Evolutionary conservation across 148 eudicot genomes (phyloP).

Genomic region (Chenopodium formosanum): DNA sequence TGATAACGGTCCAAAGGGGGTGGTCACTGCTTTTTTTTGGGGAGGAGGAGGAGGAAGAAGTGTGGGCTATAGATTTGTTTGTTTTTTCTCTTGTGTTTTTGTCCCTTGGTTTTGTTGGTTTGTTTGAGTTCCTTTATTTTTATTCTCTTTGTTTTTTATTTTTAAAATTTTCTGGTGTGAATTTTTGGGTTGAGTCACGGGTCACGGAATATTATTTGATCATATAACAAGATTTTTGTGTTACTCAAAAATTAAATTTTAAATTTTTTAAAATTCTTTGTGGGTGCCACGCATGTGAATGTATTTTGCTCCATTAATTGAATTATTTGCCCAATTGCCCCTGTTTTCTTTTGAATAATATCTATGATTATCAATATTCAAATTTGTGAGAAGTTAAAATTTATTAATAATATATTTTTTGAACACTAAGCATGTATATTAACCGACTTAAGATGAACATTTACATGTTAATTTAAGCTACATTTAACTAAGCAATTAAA

Average conservation of each 20-base stretch:
- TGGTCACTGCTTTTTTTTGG: slow-evolving; percentile 21
- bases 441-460: too few species aligned
- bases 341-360: neutral
- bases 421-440: too few species aligned
- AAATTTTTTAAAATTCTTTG: neutral
- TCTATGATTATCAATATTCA: neutral
- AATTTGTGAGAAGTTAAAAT: too few species aligned
- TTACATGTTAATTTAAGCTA: too few species aligned
- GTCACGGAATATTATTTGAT: slow-evolving; percentile 26
- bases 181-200: slow-evolving; percentile 34
- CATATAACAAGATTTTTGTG: slow-evolving; percentile 24
- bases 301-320: slow-evolving; percentile 3
- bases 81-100: slow-evolving; percentile 34
- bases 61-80: slow-evolving; percentile 33
- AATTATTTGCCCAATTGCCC: neutral
- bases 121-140: slow-evolving; percentile 34
- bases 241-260: neutral
- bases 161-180: slow-evolving; percentile 18
- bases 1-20: slow-evolving; percentile 20
- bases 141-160: slow-evolving; percentile 38
- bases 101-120: slow-evolving; percentile 40
- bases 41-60: slow-evolving; percentile 2
- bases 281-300: slow-evolving; percentile 7
- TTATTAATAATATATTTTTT: too few species aligned
- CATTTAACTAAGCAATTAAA: too few species aligned